Evolutionary conservation across 73 alveolate species (phyloP).

Genomic region (Strombidium stylifer): DNA sequence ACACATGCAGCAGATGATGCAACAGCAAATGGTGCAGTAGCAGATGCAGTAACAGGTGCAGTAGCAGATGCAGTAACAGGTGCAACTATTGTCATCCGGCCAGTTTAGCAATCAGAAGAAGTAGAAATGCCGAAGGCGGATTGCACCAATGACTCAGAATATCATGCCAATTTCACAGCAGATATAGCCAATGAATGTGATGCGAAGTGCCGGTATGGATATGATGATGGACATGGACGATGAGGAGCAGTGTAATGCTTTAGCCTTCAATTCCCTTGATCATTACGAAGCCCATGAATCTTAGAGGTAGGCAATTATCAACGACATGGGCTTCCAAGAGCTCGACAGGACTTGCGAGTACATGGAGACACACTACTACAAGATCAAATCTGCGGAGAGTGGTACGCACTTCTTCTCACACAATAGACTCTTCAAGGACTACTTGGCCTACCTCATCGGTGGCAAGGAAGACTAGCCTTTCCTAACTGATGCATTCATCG

Average conservation of each 20-base stretch:
- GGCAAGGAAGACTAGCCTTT: slow-evolving; percentile 36
- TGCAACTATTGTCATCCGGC: too few species aligned
- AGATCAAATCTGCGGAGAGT: slow-evolving; percentile 4
- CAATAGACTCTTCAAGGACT: slow-evolving; percentile 74
- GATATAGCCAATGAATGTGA: not conserved
- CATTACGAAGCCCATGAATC: not conserved
- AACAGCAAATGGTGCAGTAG: too few species aligned
- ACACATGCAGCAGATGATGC: too few species aligned
- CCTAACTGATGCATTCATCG: slow-evolving; percentile 55
- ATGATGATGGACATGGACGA: not conserved
- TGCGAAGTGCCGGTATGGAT: not conserved
- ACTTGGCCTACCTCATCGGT: slow-evolving; percentile 63
- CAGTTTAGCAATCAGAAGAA: too few species aligned
- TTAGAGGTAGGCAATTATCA: not conserved
- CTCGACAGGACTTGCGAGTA: slow-evolving; percentile 79
- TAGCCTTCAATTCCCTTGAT: not conserved
- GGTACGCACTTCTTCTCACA: slow-evolving; percentile 5
- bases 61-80: too few species aligned
- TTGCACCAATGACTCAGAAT: slow-evolving; percentile 5
- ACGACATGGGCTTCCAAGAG: slow-evolving; percentile 39
- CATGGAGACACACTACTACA: slow-evolving; percentile 81
- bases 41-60: too few species aligned
- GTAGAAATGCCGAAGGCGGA: slow-evolving; percentile 28
- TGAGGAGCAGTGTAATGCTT: not conserved
- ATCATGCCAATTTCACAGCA: not conserved